Evolutionary conservation across 129 eudicot genomes (phyloP).

Genomic region (Calendula officinalis): DNA sequence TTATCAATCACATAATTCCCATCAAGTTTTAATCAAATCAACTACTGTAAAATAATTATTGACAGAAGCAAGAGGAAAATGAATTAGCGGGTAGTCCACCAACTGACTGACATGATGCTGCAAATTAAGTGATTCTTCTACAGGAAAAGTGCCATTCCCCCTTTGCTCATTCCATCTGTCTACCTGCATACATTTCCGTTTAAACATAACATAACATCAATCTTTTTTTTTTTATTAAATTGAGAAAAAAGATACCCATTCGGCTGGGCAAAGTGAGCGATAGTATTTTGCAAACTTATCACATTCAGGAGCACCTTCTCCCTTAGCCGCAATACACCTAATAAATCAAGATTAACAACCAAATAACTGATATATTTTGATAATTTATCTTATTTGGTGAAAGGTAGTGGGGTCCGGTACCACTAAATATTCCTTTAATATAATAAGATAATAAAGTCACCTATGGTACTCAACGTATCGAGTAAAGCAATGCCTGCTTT

Average conservation of each 20-base stretch:
- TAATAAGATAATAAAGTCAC: conserved; percentile 32
- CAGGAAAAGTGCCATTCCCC: conserved; percentile 85
- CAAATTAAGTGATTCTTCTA: conserved; percentile 24
- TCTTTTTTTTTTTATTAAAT: background rate
- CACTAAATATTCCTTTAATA: too few relatives aligned
- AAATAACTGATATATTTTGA: too few relatives aligned
- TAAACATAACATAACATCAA: background rate
- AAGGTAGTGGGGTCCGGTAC: too few relatives aligned
- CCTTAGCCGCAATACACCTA: conserved; percentile 89
- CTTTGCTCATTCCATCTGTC: conserved; percentile 86
- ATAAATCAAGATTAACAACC: background rate
- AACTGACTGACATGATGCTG: too few relatives aligned
- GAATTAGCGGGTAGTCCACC: too few relatives aligned
- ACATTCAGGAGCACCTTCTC: conserved; percentile 84
- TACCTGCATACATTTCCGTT: conserved; percentile 45
- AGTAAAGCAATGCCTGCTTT: conserved; percentile 91
- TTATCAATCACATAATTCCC: too few relatives aligned
- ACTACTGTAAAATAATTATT: too few relatives aligned
- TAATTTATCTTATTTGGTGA: too few relatives aligned
- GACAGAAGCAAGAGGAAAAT: too few relatives aligned
- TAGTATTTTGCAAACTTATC: conserved; percentile 88
- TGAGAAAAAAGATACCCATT: conserved; percentile 56
- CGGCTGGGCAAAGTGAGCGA: conserved; percentile 93
- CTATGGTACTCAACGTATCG: conserved; percentile 86
- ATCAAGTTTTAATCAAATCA: too few relatives aligned